Evolutionary conservation across 2,329 filamentous ascomycete genomes (phyloP).

Genomic region (Fusarium longipes): DNA sequence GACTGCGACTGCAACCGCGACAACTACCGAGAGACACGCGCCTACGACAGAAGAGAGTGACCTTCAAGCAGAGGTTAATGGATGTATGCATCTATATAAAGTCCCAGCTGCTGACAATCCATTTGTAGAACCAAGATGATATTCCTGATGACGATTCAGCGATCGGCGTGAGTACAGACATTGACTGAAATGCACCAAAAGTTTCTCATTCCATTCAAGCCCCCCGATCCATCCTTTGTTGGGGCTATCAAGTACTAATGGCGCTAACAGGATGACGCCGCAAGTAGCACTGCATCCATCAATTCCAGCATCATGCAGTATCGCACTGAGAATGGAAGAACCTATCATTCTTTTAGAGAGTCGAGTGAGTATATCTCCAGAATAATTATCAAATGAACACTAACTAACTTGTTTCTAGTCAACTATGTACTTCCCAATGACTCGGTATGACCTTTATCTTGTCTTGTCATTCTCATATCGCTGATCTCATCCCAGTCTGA

Average conservation of each 20-base stretch:
- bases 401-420: slow-evolving; percentile 4
- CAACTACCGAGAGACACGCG: neutral
- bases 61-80: slow-evolving; percentile 39
- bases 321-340: slow-evolving; percentile 54
- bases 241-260: neutral
- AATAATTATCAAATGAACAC: accelerated
- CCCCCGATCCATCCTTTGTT: neutral
- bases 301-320: slow-evolving; percentile 52
- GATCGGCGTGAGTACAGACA: slow-evolving; percentile 29
- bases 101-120: no score
- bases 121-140: slow-evolving; percentile 4
- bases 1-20: neutral
- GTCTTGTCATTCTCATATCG: neutral
- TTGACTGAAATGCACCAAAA: neutral
- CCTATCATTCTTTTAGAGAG: slow-evolving; percentile 52
- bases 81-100: no score
- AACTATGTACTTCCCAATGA: slow-evolving; percentile 50
- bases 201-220: neutral
- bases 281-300: slow-evolving; percentile 49
- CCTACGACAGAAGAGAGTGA: slow-evolving; percentile 15
- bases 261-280: slow-evolving; percentile 40
- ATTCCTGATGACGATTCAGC: slow-evolving; percentile 42
- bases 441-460: slow-evolving; percentile 30
- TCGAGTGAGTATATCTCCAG: slow-evolving; percentile 34
- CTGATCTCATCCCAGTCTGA: slow-evolving; percentile 44